Conservation (phyloP, 192 early-diverging fungal species). For the Podila horticola region DNA sequence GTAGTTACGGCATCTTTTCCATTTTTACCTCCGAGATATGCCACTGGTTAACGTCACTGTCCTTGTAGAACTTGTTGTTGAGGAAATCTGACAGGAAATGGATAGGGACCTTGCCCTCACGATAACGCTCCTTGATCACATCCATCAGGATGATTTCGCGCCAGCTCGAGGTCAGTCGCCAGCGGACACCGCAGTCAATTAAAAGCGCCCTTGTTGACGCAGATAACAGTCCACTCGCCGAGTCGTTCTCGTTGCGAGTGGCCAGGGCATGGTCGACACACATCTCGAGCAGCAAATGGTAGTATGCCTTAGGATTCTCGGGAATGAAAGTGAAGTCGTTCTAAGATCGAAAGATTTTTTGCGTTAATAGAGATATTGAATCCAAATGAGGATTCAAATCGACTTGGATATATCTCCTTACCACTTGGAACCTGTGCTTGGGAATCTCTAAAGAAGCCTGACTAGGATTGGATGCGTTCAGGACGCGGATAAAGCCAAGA, state of each 20-base stretch:
- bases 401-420: background rate
- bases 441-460: constrained; percentile 21
- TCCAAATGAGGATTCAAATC: too few species aligned
- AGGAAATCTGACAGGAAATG: constrained; percentile 39
- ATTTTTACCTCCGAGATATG: constrained; percentile 64
- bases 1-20: background rate
- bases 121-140: constrained; percentile 55
- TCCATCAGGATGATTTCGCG: constrained; percentile 63
- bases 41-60: constrained; percentile 59
- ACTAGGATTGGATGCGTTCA: constrained; percentile 19
- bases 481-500: constrained; percentile 27
- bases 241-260: constrained; percentile 48
- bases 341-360: constrained; percentile 6
- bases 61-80: constrained; percentile 56
- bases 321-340: constrained; percentile 65
- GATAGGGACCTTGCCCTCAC: constrained; percentile 41
- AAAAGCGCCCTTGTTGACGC: constrained; percentile 65
- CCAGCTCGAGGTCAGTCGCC: constrained; percentile 69
- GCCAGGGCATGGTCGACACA: constrained; percentile 69
- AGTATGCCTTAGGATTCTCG: constrained; percentile 66
- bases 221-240: constrained; percentile 57
- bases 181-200: constrained; percentile 74
- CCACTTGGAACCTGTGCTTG: constrained; percentile 31
- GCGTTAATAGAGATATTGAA: too few species aligned
- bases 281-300: constrained; percentile 66